Percentiles rank a stretch among this genome's conserved stretches.
Evolutionary conservation across 2,329 filamentous ascomycete genomes (phyloP).

Genomic region (Pseudogymnoascus sp.): DNA sequence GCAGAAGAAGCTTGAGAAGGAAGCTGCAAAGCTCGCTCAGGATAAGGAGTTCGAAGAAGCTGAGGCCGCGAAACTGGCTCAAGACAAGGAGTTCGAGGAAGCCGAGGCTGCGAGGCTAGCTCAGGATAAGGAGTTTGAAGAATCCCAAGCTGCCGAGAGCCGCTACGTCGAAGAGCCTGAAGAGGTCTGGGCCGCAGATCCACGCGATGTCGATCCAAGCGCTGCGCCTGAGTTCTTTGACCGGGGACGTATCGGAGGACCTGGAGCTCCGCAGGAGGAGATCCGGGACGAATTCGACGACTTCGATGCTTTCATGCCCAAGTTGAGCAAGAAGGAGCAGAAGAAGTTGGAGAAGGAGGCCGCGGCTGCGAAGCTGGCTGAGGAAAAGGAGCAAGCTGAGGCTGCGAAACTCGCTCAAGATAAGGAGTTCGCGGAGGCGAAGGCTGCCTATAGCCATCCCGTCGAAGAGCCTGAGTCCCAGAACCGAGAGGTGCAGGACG

Average conservation of each 20-base stretch:
- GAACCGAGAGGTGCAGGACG: slow-evolving; percentile 5
- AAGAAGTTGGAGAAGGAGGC: slow-evolving; percentile 32
- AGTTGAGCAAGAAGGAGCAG: slow-evolving; percentile 43
- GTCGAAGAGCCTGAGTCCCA: neutral
- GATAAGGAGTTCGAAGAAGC: neutral
- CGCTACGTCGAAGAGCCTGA: neutral
- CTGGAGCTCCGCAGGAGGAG: neutral
- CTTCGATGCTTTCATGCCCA: slow-evolving; percentile 24
- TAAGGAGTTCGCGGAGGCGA: neutral
- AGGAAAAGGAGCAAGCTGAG: neutral
- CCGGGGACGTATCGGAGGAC: neutral
- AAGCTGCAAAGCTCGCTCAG: neutral
- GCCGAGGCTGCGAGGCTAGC: neutral
- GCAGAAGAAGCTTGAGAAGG: slow-evolving; percentile 18
- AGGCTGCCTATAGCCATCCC: neutral
- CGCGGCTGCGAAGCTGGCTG: neutral
- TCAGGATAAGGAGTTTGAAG: neutral
- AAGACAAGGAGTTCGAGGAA: neutral
- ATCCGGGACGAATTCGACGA: slow-evolving; percentile 17
- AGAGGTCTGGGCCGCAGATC: neutral
- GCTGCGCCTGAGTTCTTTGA: slow-evolving; percentile 13
- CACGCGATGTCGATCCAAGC: slow-evolving; percentile 19
- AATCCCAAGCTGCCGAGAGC: neutral
- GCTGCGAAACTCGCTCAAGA: neutral
- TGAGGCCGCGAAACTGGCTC: neutral